Conservation (phyloP, 164 flowering plant genomes). For the Nymphaea thermarum region DNA sequence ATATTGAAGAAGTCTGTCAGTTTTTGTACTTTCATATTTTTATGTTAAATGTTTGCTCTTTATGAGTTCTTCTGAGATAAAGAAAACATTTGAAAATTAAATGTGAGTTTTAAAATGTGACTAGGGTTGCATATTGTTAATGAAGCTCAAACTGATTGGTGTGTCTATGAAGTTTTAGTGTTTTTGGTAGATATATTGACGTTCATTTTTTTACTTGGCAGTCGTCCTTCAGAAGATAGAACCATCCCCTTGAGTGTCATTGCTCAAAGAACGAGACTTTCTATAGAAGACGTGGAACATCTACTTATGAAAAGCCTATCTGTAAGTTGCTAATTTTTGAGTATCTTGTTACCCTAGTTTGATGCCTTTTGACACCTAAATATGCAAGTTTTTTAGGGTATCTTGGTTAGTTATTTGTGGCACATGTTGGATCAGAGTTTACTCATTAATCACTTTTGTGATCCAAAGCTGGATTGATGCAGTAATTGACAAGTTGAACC, state of each 20-base stretch:
- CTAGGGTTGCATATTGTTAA: background rate
- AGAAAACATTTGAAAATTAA: background rate
- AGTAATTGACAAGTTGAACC: too few species aligned
- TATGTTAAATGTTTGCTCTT: too few species aligned
- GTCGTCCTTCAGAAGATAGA: constrained; percentile 89
- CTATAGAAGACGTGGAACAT: constrained; percentile 82
- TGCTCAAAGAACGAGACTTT: constrained; percentile 80
- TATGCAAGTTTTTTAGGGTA: background rate
- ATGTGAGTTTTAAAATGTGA: too few species aligned
- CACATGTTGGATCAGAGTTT: background rate
- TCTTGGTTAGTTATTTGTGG: background rate
- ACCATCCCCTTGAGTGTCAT: constrained; percentile 72
- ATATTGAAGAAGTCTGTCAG: too few species aligned
- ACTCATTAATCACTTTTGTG: background rate
- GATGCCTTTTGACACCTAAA: background rate
- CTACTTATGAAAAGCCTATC: constrained; percentile 97
- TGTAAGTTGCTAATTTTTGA: constrained; percentile 32
- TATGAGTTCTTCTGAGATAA: too few species aligned
- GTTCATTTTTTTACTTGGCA: constrained; percentile 14
- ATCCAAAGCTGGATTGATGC: background rate
- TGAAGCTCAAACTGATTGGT: background rate
- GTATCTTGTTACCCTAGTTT: too few species aligned
- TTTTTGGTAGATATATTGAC: background rate
- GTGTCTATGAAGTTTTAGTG: background rate
- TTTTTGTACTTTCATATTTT: too few species aligned